Evolutionary conservation across 345 rosid genomes (phyloP), one percentile per base, ranked within the genome.

Genomic region (Eucalyptus microcorys): DNA sequence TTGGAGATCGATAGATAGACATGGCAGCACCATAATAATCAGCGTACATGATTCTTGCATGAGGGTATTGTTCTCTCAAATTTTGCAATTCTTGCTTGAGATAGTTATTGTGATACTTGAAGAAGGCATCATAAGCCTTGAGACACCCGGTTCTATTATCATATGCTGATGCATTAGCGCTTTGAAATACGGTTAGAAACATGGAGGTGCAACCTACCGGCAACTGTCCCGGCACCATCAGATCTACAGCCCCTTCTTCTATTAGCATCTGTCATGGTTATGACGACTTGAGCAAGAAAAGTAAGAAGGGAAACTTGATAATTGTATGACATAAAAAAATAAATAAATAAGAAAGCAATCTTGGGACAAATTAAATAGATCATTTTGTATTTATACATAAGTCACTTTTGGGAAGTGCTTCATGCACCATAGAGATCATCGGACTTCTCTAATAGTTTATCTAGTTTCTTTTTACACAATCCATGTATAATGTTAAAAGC

Each of bases 171-270:
- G 89, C 86, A 57, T 87, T 90, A 5, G 55, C 80, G 86, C 93
- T 93, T 30, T 16, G 88, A 81, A 94, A 94, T 88, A 93, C 49
- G 13, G 96, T 93, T 89, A 96, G 71, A 64, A 93, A 93, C 83
- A 91, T 94, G 2, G 98, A 93, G 1, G 93, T 92, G 93, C 98
- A 96, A n/a, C 98, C 97, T 0, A 95, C 90, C 8, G 97, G 97
- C 26, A 95, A 87, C 68, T 93, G 94, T 37, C 97, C 97, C 7
- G 97, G 94, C 80, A 95, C 97, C 94, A 94, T 19, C 27, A 96
- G 48, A 27, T 94, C 93, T 55, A 90, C 92, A 3, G 97, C 97
- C 3, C 96, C 98, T 93, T 95, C 95, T 66, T 95, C 96, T 80
- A 96, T 94, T 91, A 96, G 91, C 9, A 87, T 61, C 97, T 96